Evolutionary conservation across 163 green algal species (phyloP), one percentile per base, ranked within the genome.

Genomic region (Coccomyxa subellipsoidea): DNA sequence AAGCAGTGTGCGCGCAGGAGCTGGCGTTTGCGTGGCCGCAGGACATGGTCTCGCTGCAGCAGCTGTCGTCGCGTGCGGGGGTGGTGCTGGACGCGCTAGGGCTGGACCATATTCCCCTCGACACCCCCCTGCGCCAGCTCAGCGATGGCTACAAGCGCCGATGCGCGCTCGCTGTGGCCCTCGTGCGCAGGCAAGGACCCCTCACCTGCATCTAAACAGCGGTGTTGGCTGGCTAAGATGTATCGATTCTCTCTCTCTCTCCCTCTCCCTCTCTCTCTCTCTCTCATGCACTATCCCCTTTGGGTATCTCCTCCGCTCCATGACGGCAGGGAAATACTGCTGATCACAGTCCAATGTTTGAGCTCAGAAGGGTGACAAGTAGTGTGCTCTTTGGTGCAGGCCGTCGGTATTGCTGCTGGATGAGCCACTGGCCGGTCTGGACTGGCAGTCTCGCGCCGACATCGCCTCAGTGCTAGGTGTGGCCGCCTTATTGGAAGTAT

Each of bases 81-180:
- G 71, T 83, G 38, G 92, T 93, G 38, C 37, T 90, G 66, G 27
- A 35, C 21, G 82, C 83, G 12, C 91, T 97, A 35, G 92, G 92
- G 15, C 84, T 98, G 84, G 34, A 81, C 0, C 72, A 84, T 29
- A 85, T 97, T 29, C 85, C 91, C 0, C 82, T 98, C 54, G 79
- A 93, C 32, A 90, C 90, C 38, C 81, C 85, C 0, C 89, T 95
- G 31, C 80, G 59, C 77, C 82, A 88, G 25, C 88, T 98, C 25
- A 95, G 87, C 38, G 96, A 94, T 29, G 96, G 96, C 7, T 97
- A 98, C 89, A 96, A 99, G 90, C 90, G 96, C 25, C 90, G 95
- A 0, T 90, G 98, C 36, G 96, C 96, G 4, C 89, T 99, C 66
- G 96, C 96, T 7, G 91, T 97, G 39, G 95, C 98, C 88, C 90